These are phyloP conservation scores for Fusarium virguliforme DNA, from an alignment of 2,329 filamentous ascomycete genomes.

Conservation along the genomic window DNA sequence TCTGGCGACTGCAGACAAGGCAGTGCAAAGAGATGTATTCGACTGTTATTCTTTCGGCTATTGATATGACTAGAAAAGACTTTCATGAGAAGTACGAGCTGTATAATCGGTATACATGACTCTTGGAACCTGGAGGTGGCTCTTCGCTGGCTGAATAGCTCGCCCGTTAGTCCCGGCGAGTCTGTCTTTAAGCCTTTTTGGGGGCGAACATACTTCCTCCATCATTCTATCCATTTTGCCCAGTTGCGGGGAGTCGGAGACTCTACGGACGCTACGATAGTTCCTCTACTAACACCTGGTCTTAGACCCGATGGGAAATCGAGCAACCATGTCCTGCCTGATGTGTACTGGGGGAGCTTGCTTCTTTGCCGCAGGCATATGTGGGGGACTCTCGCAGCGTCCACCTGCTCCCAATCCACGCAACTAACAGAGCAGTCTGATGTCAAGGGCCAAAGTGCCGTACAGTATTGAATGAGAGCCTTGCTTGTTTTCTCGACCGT, in stretches of 20 bases:
- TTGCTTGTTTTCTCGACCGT: background rate
- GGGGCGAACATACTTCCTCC: background rate
- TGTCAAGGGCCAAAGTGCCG: too few species aligned
- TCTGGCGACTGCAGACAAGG: background rate
- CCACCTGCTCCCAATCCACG: background rate
- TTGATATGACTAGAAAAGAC: too few species aligned
- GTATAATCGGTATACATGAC: too few species aligned
- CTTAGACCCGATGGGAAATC: background rate
- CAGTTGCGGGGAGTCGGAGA: background rate
- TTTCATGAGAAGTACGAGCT: too few species aligned
- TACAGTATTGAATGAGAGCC: background rate
- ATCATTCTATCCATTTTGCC: background rate
- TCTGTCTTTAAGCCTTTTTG: background rate
- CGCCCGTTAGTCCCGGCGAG: background rate
- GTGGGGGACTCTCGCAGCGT: background rate
- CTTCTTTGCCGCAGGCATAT: too few species aligned
- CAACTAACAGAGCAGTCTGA: accelerated
- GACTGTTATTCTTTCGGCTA: background rate
- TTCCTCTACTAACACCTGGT: background rate
- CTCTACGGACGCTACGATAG: background rate
- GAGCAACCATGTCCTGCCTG: too few species aligned
- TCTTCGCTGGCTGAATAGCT: too few species aligned
- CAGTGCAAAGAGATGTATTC: too few species aligned
- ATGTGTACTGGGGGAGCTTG: background rate
- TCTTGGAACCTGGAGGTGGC: background rate